Percentiles rank a stretch among this genome's conserved stretches.
Conservation (phyloP, 306 rosid species). For the Ochetophila trinervis region DNA sequence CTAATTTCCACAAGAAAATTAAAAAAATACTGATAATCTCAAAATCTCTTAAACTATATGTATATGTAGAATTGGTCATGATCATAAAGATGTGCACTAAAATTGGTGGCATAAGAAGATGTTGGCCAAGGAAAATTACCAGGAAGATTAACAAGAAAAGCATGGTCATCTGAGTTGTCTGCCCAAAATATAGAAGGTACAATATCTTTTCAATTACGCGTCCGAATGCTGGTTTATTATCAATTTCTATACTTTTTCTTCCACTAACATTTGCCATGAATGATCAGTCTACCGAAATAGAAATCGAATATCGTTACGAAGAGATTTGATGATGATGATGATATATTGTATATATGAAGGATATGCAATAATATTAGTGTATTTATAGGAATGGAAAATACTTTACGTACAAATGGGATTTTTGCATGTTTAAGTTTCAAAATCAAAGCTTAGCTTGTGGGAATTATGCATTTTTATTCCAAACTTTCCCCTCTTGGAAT, state of each 20-base stretch:
- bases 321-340: slow-evolving; percentile 11
- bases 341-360: background rate
- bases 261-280: slow-evolving; percentile 47
- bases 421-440: background rate
- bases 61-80: too few relatives aligned
- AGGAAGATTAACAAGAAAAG: slow-evolving; percentile 68
- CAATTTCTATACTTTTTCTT: too few relatives aligned
- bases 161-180: slow-evolving; percentile 48
- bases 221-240: too few relatives aligned
- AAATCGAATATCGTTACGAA: background rate
- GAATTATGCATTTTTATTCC: slow-evolving; percentile 41
- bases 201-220: slow-evolving; percentile 32
- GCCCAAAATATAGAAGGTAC: slow-evolving; percentile 57
- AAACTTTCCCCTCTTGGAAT: slow-evolving; percentile 39
- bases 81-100: background rate
- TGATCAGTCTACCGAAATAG: background rate
- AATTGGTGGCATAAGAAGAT: too few relatives aligned
- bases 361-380: background rate
- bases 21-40: too few relatives aligned
- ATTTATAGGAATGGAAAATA: too few relatives aligned
- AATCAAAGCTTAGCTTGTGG: slow-evolving; percentile 39
- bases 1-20: too few relatives aligned
- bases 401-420: too few relatives aligned
- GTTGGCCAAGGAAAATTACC: slow-evolving; percentile 38
- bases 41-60: too few relatives aligned